Base-by-base conservation (phyloP, 78 protist genomes). In the Guillardia theta region DNA sequence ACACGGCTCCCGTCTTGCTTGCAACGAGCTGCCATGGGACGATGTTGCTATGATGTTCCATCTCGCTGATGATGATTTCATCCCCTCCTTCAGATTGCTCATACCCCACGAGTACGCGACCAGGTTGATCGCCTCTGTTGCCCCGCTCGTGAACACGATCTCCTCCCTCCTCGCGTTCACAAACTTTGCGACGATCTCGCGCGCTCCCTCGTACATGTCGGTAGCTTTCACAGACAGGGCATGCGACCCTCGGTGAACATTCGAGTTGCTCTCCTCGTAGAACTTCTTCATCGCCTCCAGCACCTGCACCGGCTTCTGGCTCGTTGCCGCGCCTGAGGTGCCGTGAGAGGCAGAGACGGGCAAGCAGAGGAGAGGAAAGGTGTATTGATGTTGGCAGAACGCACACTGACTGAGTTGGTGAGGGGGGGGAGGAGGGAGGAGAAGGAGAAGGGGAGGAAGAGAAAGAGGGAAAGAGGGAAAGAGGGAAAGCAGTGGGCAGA, bases 11-110 rank as follows among this genome's bases (percentile, higher is more conserved):
- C 39, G 92, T 87, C 46, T 39, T n/a, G 21, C 9, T 18, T 4
- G 92, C 92, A 9, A 87, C 92, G 39, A 87, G 21, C 92, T 87
- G 92, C 92, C 92, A 87, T n/a, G 92, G 92, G 39, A 87, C 62
- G 92, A 87, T 15, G 92, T 87, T 87, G 64, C 46, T 10, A 10
- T 87, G 92, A 62, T 87, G 92, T 62, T 87, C 92, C 92, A 87
- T 87, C 64, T 30, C 92, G 3, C 70, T 10, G 27, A 44, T 10
- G 30, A 47, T 5, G 39, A 44, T 21, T 39, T 87, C 92, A 39
- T 87, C 92, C 4, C 92, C 64, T 44, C 64, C 64, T 47, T 44
- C 64, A 87, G 62, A 39, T 44, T 87, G 18, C 70, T 12, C 64
- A 45, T 50, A 33, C 92, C 92, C 92, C 92, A 87, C 45, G 64